phyloP scores from a whole-genome alignment of 2,329 filamentous ascomycete species.

The Fusarium decemcellulare region DNA sequence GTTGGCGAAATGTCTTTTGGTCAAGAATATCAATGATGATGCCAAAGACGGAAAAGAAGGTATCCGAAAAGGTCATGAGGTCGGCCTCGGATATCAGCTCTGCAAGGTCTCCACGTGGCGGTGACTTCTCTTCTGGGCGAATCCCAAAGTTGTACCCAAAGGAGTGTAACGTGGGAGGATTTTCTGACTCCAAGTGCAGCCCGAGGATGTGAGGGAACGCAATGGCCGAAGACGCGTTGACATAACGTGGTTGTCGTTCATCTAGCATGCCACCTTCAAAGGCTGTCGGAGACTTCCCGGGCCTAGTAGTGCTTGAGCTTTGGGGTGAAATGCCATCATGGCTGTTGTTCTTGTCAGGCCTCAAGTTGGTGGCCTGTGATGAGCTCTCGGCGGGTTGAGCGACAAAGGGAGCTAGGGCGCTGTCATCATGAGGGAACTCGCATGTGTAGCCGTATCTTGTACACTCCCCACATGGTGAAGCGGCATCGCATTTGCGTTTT shows the following conservation, averaged over 20 bases:
- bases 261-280: conserved; percentile 37
- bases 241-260: conserved; percentile 34
- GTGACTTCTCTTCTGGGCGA: conserved; percentile 37
- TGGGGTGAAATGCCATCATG: conserved; percentile 11
- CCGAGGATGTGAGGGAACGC: conserved; percentile 41
- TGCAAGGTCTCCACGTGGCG: conserved; percentile 23
- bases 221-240: conserved; percentile 38
- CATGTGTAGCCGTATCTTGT: conserved; percentile 42
- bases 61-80: conserved; percentile 29
- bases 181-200: conserved; percentile 32
- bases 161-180: conserved; percentile 34
- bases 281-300: background rate
- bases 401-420: conserved; percentile 6
- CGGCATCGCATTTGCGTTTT: conserved; percentile 44
- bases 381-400: background rate
- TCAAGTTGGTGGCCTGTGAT: background rate
- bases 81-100: conserved; percentile 37
- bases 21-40: conserved; percentile 35
- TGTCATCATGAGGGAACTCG: conserved; percentile 26
- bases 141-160: conserved; percentile 44
- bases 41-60: conserved; percentile 36
- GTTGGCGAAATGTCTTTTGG: conserved; percentile 21
- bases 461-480: conserved; percentile 40
- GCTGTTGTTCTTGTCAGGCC: background rate
- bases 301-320: background rate